Percentiles rank a stretch among this genome's conserved stretches.
These are phyloP conservation scores for Salisapilia sapeloensis DNA, from an alignment of 352 stramenopile species.

Conservation along the genomic window DNA sequence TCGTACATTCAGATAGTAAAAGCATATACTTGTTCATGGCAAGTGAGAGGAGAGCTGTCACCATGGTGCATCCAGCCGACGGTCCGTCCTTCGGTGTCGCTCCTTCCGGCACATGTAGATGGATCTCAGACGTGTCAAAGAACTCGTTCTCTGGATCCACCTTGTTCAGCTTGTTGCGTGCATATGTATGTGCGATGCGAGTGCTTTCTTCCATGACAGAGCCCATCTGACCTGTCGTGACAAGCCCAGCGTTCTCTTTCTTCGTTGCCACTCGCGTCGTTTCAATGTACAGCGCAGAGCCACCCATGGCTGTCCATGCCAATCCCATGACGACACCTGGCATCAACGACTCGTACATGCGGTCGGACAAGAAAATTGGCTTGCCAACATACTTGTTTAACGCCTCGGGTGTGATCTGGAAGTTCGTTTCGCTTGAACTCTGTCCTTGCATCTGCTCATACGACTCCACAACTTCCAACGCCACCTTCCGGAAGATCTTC, in stretches of 20 bases:
- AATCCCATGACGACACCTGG: conserved; percentile 97
- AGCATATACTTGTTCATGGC: conserved; percentile 80
- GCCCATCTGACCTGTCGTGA: conserved; percentile 92
- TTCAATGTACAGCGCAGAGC: conserved; percentile 98
- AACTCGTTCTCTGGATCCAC: conserved; percentile 78
- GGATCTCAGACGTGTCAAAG: conserved; percentile 91
- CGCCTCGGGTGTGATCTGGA: conserved; percentile 87
- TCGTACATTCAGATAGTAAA: background rate
- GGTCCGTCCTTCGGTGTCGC: conserved; percentile 98
- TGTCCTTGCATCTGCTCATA: conserved; percentile 9
- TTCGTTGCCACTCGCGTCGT: conserved; percentile 62
- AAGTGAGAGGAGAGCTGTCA: conserved; percentile 93
- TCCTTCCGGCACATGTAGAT: conserved; percentile 97
- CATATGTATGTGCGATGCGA: conserved; percentile 93
- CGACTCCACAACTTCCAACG: conserved; percentile 87
- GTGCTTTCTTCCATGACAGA: conserved; percentile 98
- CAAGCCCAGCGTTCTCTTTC: conserved; percentile 33
- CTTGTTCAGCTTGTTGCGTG: conserved; percentile 58
- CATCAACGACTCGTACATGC: conserved; percentile 91
- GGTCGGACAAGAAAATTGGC: conserved; percentile 93
- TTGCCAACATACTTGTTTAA: conserved; percentile 97
- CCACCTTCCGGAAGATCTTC: conserved; percentile 96
- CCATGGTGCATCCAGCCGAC: conserved; percentile 95
- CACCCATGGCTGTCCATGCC: conserved; percentile 97
- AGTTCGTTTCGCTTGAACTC: conserved; percentile 16